Evolutionary conservation across 331 rosid genomes (phyloP).

Genomic region (Pyrus hybrid): DNA sequence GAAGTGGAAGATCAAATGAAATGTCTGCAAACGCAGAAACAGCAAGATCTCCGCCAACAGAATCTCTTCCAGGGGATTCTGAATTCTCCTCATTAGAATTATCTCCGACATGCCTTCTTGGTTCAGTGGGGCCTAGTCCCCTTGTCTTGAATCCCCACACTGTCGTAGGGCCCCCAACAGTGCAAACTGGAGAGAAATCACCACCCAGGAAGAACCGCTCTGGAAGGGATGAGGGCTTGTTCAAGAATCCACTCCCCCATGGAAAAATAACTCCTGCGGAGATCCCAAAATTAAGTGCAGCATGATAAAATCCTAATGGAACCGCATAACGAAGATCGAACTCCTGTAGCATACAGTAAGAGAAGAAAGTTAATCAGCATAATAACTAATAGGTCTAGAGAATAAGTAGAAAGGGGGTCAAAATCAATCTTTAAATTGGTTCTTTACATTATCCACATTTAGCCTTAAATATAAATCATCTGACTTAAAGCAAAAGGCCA

Average conservation of each 20-base stretch:
- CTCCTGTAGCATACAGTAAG: slow-evolving; percentile 43
- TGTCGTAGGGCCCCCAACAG: slow-evolving; percentile 74
- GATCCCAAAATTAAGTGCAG: slow-evolving; percentile 83
- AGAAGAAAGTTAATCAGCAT: slow-evolving; percentile 3
- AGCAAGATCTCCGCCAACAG: slow-evolving; percentile 91
- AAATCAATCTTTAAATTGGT: background rate
- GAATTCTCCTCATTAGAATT: slow-evolving; percentile 32
- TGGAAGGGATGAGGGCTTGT: slow-evolving; percentile 80
- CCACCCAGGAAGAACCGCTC: slow-evolving; percentile 94
- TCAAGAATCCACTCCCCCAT: slow-evolving; percentile 79
- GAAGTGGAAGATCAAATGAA: slow-evolving; percentile 78
- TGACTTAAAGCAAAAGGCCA: background rate
- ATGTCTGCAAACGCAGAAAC: slow-evolving; percentile 89
- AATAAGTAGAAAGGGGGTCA: background rate
- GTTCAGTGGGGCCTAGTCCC: slow-evolving; percentile 85
- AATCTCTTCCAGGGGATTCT: slow-evolving; percentile 56
- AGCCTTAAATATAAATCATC: background rate
- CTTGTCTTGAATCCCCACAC: slow-evolving; percentile 87
- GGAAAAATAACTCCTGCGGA: slow-evolving; percentile 78
- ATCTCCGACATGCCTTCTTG: slow-evolving; percentile 46
- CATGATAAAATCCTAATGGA: slow-evolving; percentile 76
- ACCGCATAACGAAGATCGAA: slow-evolving; percentile 78
- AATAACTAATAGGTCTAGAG: background rate
- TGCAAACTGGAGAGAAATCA: slow-evolving; percentile 89
- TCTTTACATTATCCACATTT: background rate